These are phyloP conservation scores for Apiotrichum sp. DNA, from an alignment of 1,284 basidiomycete species.

Conservation along the genomic window DNA sequence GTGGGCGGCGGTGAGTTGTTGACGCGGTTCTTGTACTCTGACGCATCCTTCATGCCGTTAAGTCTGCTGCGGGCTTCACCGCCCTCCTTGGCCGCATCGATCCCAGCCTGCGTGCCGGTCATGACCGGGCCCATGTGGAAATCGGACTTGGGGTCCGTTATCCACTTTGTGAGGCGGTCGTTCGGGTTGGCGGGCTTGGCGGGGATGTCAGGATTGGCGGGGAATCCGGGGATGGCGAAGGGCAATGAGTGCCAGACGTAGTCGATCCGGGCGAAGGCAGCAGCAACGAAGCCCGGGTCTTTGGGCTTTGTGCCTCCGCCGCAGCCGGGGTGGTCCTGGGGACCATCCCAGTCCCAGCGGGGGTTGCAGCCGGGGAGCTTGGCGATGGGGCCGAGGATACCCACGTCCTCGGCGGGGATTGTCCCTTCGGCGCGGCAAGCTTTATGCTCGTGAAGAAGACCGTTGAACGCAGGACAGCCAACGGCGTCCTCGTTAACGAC, in stretches of 20 bases:
- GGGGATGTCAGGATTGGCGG: too few relatives aligned
- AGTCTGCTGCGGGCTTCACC: too few relatives aligned
- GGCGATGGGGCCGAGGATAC: constrained; percentile 3
- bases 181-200: neutral
- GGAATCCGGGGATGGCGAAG: too few relatives aligned
- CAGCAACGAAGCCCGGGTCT: neutral
- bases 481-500: too few relatives aligned
- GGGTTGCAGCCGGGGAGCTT: constrained; percentile 38
- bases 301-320: neutral
- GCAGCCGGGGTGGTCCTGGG: neutral
- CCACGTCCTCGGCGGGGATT: constrained; percentile 12
- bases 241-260: too few relatives aligned
- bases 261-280: too few relatives aligned
- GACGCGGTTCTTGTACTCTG: too few relatives aligned
- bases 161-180: neutral
- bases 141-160: too few relatives aligned
- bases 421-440: constrained; percentile 7
- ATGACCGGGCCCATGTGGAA: neutral
- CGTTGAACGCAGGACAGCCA: too few relatives aligned
- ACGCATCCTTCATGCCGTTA: too few relatives aligned
- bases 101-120: neutral
- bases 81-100: neutral
- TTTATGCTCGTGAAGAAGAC: too few relatives aligned
- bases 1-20: too few relatives aligned
- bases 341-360: constrained; percentile 18